Evolutionary conservation across 164 flowering plant species (phyloP).

Genomic region (Tetrastigma voinierianum): DNA sequence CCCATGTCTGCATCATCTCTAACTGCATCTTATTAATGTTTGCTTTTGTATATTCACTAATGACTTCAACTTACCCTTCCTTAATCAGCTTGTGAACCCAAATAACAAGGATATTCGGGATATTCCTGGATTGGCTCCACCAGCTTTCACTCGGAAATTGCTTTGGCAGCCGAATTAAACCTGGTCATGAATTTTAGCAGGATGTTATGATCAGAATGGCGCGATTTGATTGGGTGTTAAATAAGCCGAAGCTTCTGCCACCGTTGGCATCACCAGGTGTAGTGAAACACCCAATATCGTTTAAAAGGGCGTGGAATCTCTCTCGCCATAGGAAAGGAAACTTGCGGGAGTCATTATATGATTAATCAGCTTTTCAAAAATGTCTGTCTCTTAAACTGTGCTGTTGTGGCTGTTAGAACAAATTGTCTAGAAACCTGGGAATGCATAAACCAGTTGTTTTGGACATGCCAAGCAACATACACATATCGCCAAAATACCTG

Average conservation of each 20-base stretch:
- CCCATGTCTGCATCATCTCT: neutral
- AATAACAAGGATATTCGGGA: constrained; percentile 81
- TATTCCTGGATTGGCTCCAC: constrained; percentile 93
- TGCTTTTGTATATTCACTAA: constrained; percentile 1
- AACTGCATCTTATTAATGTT: neutral
- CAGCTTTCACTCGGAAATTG: constrained; percentile 58
- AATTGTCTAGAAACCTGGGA: no score
- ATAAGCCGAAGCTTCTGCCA: neutral
- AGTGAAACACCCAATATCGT: neutral
- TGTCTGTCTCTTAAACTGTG: neutral
- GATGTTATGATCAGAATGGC: neutral
- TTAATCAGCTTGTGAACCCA: constrained; percentile 75
- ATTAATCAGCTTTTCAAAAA: neutral
- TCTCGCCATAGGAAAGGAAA: neutral
- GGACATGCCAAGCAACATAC: no score
- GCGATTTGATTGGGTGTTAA: neutral
- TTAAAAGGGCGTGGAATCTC: neutral
- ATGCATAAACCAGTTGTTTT: no score
- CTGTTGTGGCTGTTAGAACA: neutral
- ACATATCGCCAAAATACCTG: no score
- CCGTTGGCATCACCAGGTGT: neutral
- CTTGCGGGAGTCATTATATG: neutral
- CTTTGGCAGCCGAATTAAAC: constrained; percentile 46
- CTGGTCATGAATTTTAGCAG: neutral
- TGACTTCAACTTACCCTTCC: neutral